phyloP scores from a whole-genome alignment of 352 stramenopile genomes.

The Globisporangium acanthophoron region DNA sequence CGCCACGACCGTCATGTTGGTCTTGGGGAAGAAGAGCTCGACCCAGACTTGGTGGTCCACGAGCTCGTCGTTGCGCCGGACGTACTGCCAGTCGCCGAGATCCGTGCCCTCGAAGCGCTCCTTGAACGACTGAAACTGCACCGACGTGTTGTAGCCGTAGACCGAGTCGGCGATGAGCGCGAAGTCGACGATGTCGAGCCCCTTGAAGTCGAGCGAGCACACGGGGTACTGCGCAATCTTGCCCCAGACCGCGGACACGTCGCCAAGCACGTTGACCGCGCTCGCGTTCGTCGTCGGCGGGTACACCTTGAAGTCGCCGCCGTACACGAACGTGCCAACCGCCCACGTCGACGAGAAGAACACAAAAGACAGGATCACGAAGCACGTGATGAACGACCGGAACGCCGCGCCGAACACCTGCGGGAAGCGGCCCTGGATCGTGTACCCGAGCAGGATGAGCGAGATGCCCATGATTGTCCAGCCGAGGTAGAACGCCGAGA shows the following conservation, averaged over 20 bases:
- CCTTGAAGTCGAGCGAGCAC: conserved; percentile 57
- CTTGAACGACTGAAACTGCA: conserved; percentile 69
- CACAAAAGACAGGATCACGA: conserved; percentile 79
- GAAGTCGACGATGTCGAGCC: conserved; percentile 78
- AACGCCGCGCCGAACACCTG: conserved; percentile 82
- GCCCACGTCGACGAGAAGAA: conserved; percentile 87
- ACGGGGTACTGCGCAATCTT: conserved; percentile 75
- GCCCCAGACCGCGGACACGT: conserved; percentile 32
- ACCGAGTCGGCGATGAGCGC: conserved; percentile 78
- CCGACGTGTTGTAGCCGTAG: conserved; percentile 73
- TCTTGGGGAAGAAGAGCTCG: conserved; percentile 74
- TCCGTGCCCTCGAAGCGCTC: conserved; percentile 80
- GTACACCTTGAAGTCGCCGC: conserved; percentile 76
- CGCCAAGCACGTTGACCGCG: conserved; percentile 17
- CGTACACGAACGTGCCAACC: conserved; percentile 84
- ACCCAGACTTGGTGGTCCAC: conserved; percentile 76
- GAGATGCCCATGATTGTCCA: conserved; percentile 82
- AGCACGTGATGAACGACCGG: conserved; percentile 81
- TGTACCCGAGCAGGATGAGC: conserved; percentile 71
- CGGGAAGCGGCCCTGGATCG: conserved; percentile 79
- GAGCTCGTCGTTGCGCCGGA: conserved; percentile 60
- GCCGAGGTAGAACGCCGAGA: conserved; percentile 71
- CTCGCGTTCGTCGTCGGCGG: conserved; percentile 27
- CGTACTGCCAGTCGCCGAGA: conserved; percentile 71
- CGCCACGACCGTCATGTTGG: conserved; percentile 84